Percentiles rank a stretch among this genome's conserved stretches.
These are phyloP conservation scores for Stemphylium beticola DNA, from an alignment of 2,329 filamentous ascomycete species.

Conservation along the genomic window DNA sequence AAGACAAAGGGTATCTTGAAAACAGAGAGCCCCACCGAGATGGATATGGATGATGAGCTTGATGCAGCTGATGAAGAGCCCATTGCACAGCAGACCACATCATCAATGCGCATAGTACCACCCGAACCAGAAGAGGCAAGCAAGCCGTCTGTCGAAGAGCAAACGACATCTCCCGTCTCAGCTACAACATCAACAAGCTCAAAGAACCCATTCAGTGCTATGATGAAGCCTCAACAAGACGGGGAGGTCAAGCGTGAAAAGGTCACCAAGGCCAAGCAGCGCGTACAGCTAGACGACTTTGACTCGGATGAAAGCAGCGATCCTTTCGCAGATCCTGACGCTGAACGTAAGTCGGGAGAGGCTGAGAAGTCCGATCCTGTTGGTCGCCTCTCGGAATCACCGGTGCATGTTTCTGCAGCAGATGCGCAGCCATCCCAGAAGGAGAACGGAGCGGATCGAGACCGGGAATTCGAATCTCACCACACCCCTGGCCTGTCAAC, in stretches of 20 bases:
- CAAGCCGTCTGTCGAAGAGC: conserved; percentile 24
- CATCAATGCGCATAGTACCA: conserved; percentile 45
- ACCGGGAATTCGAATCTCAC: conserved; percentile 38
- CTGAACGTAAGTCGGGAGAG: conserved; percentile 37
- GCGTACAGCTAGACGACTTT: conserved; percentile 73
- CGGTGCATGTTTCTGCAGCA: conserved; percentile 68
- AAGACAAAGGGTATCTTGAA: conserved; percentile 43
- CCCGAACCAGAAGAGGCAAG: conserved; percentile 34
- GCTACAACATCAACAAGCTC: conserved; percentile 33
- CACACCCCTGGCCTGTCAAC: conserved; percentile 70
- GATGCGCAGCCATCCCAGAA: conserved; percentile 50
- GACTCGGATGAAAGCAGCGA: conserved; percentile 62
- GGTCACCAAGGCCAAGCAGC: conserved; percentile 64
- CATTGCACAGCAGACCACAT: conserved; percentile 24
- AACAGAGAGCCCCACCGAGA: conserved; percentile 39
- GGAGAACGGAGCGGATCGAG: conserved; percentile 22
- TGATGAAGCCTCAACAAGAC: conserved; percentile 46
- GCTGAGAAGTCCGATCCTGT: conserved; percentile 27
- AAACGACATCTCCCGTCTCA: conserved; percentile 26
- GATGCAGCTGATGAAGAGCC: conserved; percentile 20
- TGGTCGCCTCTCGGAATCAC: conserved; percentile 67
- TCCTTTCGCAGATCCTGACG: conserved; percentile 50
- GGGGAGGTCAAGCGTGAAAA: conserved; percentile 62
- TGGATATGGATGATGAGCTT: conserved; percentile 22
- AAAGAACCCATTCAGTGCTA: conserved; percentile 35